Percentiles rank a stretch among this genome's conserved stretches.
These are phyloP conservation scores for Aspergillus ustus DNA, from an alignment of 2,329 filamentous ascomycete genomes.

Conservation along the genomic window DNA sequence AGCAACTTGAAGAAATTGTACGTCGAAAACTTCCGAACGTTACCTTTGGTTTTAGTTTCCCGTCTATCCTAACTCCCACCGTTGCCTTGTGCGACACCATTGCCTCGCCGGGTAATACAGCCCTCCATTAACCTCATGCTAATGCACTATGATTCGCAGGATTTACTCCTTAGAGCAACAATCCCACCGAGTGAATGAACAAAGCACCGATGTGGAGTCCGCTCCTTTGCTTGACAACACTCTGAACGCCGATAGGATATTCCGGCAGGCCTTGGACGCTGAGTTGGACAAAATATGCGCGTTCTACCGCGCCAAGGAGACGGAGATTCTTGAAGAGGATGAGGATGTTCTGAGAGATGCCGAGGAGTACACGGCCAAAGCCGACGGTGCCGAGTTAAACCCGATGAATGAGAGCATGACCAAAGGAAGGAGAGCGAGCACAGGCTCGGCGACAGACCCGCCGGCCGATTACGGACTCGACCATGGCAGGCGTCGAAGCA, in stretches of 20 bases:
- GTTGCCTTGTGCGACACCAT: conserved; percentile 12
- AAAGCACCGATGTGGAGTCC: conserved; percentile 74
- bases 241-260: conserved; percentile 77
- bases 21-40: conserved; percentile 57
- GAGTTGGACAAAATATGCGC: conserved; percentile 93
- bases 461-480: conserved; percentile 53
- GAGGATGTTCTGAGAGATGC: conserved; percentile 77
- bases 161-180: conserved; percentile 96
- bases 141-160: conserved; percentile 50
- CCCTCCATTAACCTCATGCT: background rate
- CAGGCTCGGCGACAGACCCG: conserved; percentile 47
- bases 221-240: conserved; percentile 74
- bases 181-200: conserved; percentile 63
- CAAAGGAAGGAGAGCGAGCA: conserved; percentile 47
- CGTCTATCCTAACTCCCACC: conserved; percentile 5
- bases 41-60: conserved; percentile 51
- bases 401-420: conserved; percentile 47
- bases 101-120: conserved; percentile 6
- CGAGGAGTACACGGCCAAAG: conserved; percentile 67
- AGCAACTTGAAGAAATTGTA: conserved; percentile 98
- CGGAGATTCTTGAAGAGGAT: conserved; percentile 82
- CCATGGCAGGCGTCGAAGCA: conserved; percentile 52
- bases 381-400: conserved; percentile 49
- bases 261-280: conserved; percentile 78
- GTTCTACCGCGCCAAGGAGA: conserved; percentile 89